Evolutionary conservation across 1,139 yeast species (phyloP), one percentile per base, ranked within the genome.

Genomic region (Saccharomyces hybrid): DNA sequence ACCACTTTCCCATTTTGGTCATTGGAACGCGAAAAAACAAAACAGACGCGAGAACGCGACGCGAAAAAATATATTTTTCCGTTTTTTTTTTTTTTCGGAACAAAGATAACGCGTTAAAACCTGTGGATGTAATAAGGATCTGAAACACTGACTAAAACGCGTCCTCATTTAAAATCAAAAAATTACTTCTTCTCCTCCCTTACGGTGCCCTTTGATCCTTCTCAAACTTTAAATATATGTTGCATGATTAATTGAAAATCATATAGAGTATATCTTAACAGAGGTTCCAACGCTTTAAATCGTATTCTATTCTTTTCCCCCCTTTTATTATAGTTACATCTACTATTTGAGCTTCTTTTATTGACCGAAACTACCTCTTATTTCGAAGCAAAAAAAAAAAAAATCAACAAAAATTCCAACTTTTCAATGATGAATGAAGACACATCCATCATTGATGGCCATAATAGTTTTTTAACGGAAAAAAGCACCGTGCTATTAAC

Each of bases 261-360:
- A 38, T 16, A 38, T 38, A 38, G 44, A 38, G 44, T 38, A 38
- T 38, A 38, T 38, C 25, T 38, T 38, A 38, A 38, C 44, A 38
- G 25, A 38, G 26, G n/a, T 38, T 38, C 44, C 13, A 25, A 38
- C 44, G 44, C 44, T 47, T 41, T 34, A 14, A 11, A 26, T 27
- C 23, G 42, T 34, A 46, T 48, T 52, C 49, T 51, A 48, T 44
- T 48, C 49, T 48, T 34, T 46, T 38, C 44, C 26, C 44, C 44
- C 44, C 19, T 38, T 38, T 38, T 38, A 32, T 32, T 32, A n/a
- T 16, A 31, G 49, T 16, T 27, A 25, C 27, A 25, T 27, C 34
- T 38, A 38, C n/a, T 8, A 14, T 34, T 19, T 19, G 13, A n/a
- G 23, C 44, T 19, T 11, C 26, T 38, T 38, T 19, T 19, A 38